A percentile compares a stretch with the other conserved stretches of the same genome.
These are phyloP conservation scores for Rhizopus arrhizus DNA, from an alignment of 371 early-diverging fungal species.

Conservation along the genomic window DNA sequence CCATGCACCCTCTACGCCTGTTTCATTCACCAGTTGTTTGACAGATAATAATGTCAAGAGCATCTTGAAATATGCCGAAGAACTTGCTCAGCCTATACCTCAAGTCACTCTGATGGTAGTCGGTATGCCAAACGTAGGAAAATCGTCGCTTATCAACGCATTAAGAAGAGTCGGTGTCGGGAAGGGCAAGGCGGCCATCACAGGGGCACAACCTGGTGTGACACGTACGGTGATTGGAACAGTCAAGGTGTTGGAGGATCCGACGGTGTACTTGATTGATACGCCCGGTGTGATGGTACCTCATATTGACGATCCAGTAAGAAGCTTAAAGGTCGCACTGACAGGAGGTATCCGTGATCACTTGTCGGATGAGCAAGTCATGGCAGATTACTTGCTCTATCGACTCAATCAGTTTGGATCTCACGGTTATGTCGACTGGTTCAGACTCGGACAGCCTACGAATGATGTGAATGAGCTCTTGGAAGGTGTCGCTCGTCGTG, in stretches of 20 bases:
- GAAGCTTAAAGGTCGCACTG: slow-evolving; percentile 78
- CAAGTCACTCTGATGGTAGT: slow-evolving; percentile 79
- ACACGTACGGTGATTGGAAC: slow-evolving; percentile 81
- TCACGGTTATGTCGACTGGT: slow-evolving; percentile 41
- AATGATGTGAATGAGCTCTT: slow-evolving; percentile 69
- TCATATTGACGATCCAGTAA: slow-evolving; percentile 74
- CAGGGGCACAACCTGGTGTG: slow-evolving; percentile 89
- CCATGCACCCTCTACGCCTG: slow-evolving; percentile 56
- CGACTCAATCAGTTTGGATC: slow-evolving; percentile 67
- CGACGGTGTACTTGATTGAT: slow-evolving; percentile 87
- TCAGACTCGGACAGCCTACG: slow-evolving; percentile 55
- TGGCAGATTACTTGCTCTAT: slow-evolving; percentile 89
- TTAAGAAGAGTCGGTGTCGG: slow-evolving; percentile 74
- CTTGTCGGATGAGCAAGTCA: slow-evolving; percentile 76
- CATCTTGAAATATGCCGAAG: slow-evolving; percentile 65
- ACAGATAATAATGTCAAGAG: slow-evolving; percentile 62
- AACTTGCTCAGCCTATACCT: slow-evolving; percentile 50
- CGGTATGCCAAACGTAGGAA: slow-evolving; percentile 97
- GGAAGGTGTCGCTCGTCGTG: slow-evolving; percentile 63
- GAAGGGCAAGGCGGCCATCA: slow-evolving; percentile 81
- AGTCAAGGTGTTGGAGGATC: slow-evolving; percentile 85
- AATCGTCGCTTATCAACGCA: slow-evolving; percentile 89
- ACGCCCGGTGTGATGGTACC: slow-evolving; percentile 93
- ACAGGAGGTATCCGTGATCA: slow-evolving; percentile 90
- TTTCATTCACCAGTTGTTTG: slow-evolving; percentile 75